Base-by-base conservation (phyloP, 2,329 filamentous ascomycete species). In the Mollisia scopiformis region DNA sequence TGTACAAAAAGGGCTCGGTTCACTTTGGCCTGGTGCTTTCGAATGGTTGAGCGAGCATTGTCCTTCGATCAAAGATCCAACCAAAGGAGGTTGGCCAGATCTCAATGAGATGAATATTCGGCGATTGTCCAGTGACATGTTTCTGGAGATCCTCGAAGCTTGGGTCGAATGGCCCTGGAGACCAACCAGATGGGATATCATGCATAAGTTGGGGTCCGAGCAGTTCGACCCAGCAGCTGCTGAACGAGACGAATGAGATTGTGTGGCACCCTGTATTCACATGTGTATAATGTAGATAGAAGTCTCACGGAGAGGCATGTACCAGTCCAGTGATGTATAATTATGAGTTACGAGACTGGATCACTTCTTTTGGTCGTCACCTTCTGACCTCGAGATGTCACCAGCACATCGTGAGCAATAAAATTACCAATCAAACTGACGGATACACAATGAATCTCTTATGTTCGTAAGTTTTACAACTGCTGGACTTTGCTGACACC, bases 131-230 rank as follows among this genome's bases (percentile, higher is more conserved):
- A 72, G 78, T 65, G 68, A 71, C 14, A 86, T 90, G 77, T 79
- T 86, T 72, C 71, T 78, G 19, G 84, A 88, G 62, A 74, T 91
- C 16, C 62, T 87, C 4, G 78, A 83, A 65, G 81, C 82, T 0
- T 91, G 85, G 80, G 79, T 85, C 73, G 76, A 81, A 54, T 92
- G 88, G 88, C 88, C 88, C 0, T 90, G 90, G 65, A 74, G 75
- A 2, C 86, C 86, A 1, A 85, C 85, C 28, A 83, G 87, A 69
- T 88, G 88, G 16, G 82, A 86, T 76, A 88, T 88, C 10, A 55
- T 69, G 52, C 50, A 28, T 7, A 21, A 53, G 21, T 56, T 56
- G 35, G 60, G 60, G 10, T 51, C 51, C 1, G 43, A 27, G 23
- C 21, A 47, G 3, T 47, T 11, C 11, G 25, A 47, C 43, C 25